A percentile compares a stretch with the other conserved stretches of the same genome.
Conservation (phyloP, 257 asterid species). For the Fraxinus anomala region DNA sequence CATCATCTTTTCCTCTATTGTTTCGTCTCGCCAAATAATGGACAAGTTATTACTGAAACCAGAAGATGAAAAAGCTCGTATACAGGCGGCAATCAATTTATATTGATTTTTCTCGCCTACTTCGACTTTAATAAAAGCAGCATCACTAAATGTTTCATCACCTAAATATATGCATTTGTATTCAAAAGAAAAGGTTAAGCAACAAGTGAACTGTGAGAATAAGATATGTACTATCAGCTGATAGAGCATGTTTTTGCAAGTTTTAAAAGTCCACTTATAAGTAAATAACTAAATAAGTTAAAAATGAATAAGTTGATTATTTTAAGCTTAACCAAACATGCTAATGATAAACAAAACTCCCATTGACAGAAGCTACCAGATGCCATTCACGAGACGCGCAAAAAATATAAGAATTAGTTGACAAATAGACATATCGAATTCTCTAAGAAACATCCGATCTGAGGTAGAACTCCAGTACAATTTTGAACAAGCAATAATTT, state of each 20-base stretch:
- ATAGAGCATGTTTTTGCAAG: neutral
- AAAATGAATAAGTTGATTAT: neutral
- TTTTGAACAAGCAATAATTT: neutral
- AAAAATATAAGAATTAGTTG: neutral
- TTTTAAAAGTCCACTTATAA: too few species aligned
- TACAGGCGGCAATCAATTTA: slow-evolving; percentile 5
- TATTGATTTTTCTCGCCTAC: neutral
- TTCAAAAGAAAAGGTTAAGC: neutral
- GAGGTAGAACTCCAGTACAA: slow-evolving; percentile 9
- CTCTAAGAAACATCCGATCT: slow-evolving; percentile 18
- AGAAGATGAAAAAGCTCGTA: neutral
- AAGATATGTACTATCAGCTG: neutral
- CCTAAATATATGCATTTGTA: neutral
- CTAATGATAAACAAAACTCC: neutral
- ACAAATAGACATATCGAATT: neutral
- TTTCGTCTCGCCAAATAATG: slow-evolving; percentile 27
- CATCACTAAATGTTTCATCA: neutral
- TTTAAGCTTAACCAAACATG: neutral
- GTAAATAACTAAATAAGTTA: too few species aligned
- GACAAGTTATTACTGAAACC: neutral
- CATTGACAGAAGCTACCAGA: neutral
- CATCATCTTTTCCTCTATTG: slow-evolving; percentile 59
- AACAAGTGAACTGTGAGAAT: neutral
- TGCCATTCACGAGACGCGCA: neutral
- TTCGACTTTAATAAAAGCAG: neutral